Conservation (phyloP, 2,329 filamentous ascomycete genomes). For the Fusarium circinatum region DNA sequence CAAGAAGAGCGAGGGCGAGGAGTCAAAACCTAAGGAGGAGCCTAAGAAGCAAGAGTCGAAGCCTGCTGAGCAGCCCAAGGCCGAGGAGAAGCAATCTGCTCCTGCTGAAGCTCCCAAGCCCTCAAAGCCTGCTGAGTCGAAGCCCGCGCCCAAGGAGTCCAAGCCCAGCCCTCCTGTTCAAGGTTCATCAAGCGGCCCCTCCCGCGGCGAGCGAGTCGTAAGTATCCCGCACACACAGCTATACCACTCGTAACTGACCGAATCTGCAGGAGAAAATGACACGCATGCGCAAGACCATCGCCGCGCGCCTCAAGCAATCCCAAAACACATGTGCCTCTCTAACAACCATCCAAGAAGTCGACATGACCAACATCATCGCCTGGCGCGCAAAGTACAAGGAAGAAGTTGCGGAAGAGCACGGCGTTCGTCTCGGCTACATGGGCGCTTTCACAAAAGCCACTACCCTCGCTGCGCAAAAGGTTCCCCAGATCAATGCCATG, state of each 20-base stretch:
- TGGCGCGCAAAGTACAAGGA: conserved; percentile 72
- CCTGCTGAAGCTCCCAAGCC: conserved; percentile 27
- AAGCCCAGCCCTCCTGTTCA: conserved; percentile 20
- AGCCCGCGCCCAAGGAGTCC: conserved; percentile 29
- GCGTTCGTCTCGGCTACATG: conserved; percentile 71
- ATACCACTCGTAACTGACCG: too few species aligned
- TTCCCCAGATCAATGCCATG: conserved; percentile 76
- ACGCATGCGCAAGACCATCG: conserved; percentile 81
- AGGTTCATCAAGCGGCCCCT: conserved; percentile 9
- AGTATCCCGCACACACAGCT: neutral
- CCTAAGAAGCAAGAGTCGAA: conserved; percentile 35
- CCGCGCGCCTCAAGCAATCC: conserved; percentile 73
- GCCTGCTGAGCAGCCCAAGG: conserved; percentile 23
- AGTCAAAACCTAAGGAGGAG: conserved; percentile 26
- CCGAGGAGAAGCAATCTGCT: conserved; percentile 32
- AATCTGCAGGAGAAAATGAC: conserved; percentile 54
- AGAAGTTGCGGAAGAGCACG: conserved; percentile 44
- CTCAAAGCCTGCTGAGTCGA: conserved; percentile 28
- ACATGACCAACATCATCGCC: conserved; percentile 73
- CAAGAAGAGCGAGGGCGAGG: conserved; percentile 36
- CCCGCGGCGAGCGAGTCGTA: conserved; percentile 34
- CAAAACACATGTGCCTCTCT: conserved; percentile 75
- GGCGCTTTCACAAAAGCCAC: conserved; percentile 80
- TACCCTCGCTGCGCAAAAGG: conserved; percentile 72
- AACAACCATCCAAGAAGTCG: conserved; percentile 63